These are phyloP conservation scores for Luffa acutangula DNA, from an alignment of 306 rosid genomes.

Conservation along the genomic window DNA sequence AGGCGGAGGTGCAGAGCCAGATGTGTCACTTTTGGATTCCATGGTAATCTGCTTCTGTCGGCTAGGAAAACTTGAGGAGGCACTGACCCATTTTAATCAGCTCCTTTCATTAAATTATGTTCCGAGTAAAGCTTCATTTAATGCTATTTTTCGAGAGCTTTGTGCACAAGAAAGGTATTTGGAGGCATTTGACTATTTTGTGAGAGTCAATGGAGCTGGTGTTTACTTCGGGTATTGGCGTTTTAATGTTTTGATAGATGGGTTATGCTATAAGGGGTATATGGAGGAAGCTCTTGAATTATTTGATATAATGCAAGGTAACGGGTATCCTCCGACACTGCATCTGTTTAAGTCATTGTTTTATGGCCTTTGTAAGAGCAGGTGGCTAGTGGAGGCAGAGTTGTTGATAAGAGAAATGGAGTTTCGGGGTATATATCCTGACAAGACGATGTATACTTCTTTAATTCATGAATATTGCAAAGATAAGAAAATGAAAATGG, in stretches of 20 bases:
- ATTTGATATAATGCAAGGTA: slow-evolving; percentile 24
- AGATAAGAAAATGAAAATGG: slow-evolving; percentile 32
- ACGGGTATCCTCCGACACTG: slow-evolving; percentile 18
- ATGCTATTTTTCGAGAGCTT: slow-evolving; percentile 18
- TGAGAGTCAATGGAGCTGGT: slow-evolving; percentile 17
- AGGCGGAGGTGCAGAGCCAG: slow-evolving; percentile 17
- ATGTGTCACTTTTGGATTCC: slow-evolving; percentile 18
- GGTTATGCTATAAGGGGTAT: slow-evolving; percentile 25
- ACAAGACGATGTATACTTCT: slow-evolving; percentile 34
- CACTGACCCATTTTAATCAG: slow-evolving; percentile 19
- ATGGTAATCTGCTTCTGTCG: slow-evolving; percentile 28
- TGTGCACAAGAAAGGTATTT: slow-evolving; percentile 20
- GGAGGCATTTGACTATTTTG: slow-evolving; percentile 24
- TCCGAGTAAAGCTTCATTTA: slow-evolving; percentile 23
- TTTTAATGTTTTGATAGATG: slow-evolving; percentile 27
- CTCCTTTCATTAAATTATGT: slow-evolving; percentile 14
- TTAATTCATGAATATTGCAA: slow-evolving; percentile 26
- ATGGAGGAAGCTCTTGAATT: slow-evolving; percentile 31
- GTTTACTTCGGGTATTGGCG: slow-evolving; percentile 15
- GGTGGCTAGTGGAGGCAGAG: slow-evolving; percentile 31
- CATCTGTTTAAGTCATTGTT: slow-evolving; percentile 30
- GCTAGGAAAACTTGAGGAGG: slow-evolving; percentile 34
- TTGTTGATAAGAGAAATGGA: slow-evolving; percentile 27
- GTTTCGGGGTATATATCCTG: slow-evolving; percentile 25
- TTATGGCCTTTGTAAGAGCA: slow-evolving; percentile 33